Base-by-base conservation (phyloP, 2,329 filamentous ascomycete species). In the Hortaea sp. region DNA sequence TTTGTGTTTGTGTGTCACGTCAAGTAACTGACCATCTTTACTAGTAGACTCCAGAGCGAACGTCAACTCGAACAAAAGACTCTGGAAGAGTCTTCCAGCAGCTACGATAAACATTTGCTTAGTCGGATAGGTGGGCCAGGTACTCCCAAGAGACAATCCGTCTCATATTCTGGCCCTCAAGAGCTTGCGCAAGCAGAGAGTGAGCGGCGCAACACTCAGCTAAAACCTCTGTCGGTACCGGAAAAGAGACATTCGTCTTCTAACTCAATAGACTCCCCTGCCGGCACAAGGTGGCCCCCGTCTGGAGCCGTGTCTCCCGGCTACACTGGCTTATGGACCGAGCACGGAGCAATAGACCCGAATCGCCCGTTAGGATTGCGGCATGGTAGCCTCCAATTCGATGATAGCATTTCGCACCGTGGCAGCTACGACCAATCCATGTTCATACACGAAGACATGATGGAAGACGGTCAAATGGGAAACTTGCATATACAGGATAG, bases 371-470 rank as follows among this genome's bases (percentile, higher is more conserved):
- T 42, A 43, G 46, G 40, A 29, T 50, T 57, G 34, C 70, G 72
- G 27, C 73, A 73, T 50, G 57, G 58, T 46, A 66, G 62, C 49
- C 46, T 64, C 7, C 49, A 50, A 3, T 60, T 57, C 37, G 62
- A 75, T 37, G 66, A 71, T 11, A 72, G 68, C 53, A 66, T 70
- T 41, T 77, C 76, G 11, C 74, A 78, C 49, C 70, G 78, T 47
- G 76, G 78, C 41, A 81, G 77, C 59, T 81, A 81, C 65, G 80
- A 84, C 53, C 76, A 78, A 43, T 70, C 72, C 50, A 67, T 74
- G 43, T 78, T 78, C 55, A 67, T 70, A 3, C 64, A 66, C 43
- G 74, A 77, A 13, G 62, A 63, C 28, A 70, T 74, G 50, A 73
- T 75, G 70, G 75, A 79, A 53, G 76, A 78, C 47, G 70, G 68